Evolutionary conservation across 306 rosid species (phyloP).

Genomic region (Vigna nakashimae): DNA sequence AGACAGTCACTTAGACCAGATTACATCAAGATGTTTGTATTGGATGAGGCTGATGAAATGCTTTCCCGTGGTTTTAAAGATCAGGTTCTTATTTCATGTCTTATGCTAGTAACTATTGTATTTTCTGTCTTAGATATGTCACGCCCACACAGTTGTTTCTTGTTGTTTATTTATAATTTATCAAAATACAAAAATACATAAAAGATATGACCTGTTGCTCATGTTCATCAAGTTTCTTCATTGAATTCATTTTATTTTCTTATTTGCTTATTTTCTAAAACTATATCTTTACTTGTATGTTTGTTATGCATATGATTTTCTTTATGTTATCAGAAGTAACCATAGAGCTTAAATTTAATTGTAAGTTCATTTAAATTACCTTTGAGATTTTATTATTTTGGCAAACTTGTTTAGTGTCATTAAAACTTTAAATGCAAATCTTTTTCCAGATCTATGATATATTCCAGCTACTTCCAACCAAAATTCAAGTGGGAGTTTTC

Average conservation of each 20-base stretch:
- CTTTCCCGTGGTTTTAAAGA: conserved; percentile 87
- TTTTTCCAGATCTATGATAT: conserved; percentile 75
- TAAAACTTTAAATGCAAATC: conserved; percentile 13
- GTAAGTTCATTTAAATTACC: background rate
- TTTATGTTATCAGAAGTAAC: background rate
- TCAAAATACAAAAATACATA: no score
- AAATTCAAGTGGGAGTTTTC: conserved; percentile 87
- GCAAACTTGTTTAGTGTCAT: background rate
- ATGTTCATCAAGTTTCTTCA: background rate
- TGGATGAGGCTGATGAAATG: conserved; percentile 94
- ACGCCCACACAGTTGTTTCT: background rate
- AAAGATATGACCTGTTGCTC: background rate
- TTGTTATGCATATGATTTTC: conserved; percentile 22
- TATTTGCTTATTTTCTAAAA: background rate
- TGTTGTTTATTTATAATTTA: background rate
- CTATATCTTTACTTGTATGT: background rate
- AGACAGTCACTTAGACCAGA: conserved; percentile 80
- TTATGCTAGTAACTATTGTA: background rate
- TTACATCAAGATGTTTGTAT: conserved; percentile 77
- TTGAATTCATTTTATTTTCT: background rate
- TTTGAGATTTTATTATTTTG: background rate
- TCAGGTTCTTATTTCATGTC: conserved; percentile 54
- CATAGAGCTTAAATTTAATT: background rate
- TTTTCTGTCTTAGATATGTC: background rate
- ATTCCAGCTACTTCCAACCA: conserved; percentile 78